These are phyloP conservation scores for Coemansia sp. DNA, from an alignment of 192 early-diverging fungal species.

Conservation along the genomic window DNA sequence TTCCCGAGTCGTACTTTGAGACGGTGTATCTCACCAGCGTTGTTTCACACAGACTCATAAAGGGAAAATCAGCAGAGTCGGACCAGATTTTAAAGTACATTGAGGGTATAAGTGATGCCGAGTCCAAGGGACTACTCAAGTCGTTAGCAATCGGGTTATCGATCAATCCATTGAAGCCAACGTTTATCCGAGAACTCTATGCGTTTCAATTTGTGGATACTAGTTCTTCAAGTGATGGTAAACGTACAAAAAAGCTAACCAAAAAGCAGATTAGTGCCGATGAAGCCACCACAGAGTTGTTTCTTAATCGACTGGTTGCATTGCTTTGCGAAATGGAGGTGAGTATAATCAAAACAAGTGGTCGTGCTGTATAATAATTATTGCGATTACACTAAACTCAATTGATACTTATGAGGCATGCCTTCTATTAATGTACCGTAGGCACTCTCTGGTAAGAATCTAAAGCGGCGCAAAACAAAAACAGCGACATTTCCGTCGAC, in stretches of 20 bases:
- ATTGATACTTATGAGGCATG: too few relatives aligned
- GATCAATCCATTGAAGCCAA: conserved; percentile 7
- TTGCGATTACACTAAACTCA: too few relatives aligned
- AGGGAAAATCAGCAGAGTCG: conserved; percentile 25
- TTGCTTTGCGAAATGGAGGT: conserved; percentile 41
- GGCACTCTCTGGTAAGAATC: too few relatives aligned
- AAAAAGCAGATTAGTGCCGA: neutral
- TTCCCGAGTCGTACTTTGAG: conserved; percentile 33
- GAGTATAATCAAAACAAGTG: too few relatives aligned
- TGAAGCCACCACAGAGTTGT: conserved; percentile 6
- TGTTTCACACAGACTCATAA: conserved; percentile 10
- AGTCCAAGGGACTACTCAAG: conserved; percentile 11
- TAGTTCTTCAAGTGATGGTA: neutral
- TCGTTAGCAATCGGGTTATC: conserved; percentile 36
- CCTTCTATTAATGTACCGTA: too few relatives aligned
- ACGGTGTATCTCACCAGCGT: conserved; percentile 2
- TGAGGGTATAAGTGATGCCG: conserved; percentile 20
- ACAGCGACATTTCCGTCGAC: too few relatives aligned
- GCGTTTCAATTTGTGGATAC: conserved; percentile 30
- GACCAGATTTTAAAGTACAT: conserved; percentile 24
- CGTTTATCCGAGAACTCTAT: conserved; percentile 44
- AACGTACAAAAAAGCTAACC: neutral
- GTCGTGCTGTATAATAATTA: too few relatives aligned
- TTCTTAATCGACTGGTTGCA: conserved; percentile 16
- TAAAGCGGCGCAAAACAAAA: too few relatives aligned